Evolutionary conservation across 305 asterid species (phyloP).

Genomic region (Fraxinus baroniana): DNA sequence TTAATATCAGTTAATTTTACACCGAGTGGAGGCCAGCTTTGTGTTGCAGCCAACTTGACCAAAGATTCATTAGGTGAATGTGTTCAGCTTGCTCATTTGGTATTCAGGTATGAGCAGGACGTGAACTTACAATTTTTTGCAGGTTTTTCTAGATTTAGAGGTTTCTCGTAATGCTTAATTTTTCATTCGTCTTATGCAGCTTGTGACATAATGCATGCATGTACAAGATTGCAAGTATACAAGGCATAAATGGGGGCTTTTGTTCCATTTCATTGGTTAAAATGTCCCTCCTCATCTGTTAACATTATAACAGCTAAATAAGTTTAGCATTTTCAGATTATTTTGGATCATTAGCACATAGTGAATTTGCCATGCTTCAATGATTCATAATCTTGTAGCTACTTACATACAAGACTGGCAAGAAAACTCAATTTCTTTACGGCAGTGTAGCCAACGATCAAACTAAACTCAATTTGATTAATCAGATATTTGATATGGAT

Average conservation of each 20-base stretch:
- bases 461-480: neutral
- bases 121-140: neutral
- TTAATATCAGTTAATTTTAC: conserved; percentile 55
- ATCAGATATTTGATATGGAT: neutral
- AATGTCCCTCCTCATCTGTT: neutral
- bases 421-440: neutral
- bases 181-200: neutral
- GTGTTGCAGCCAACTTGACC: conserved; percentile 47
- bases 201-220: neutral
- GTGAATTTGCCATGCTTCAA: neutral
- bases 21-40: conserved; percentile 69
- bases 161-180: neutral
- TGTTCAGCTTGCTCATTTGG: conserved; percentile 79
- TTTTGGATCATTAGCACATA: neutral
- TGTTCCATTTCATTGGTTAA: neutral
- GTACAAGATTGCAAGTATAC: neutral
- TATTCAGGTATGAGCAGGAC: conserved; percentile 55
- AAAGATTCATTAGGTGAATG: conserved; percentile 70
- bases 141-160: neutral
- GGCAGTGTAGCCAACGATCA: neutral
- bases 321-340: neutral
- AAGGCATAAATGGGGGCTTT: neutral
- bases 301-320: neutral
- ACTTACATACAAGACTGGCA: neutral
- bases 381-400: neutral